Evolutionary conservation across 257 asterid species (phyloP).

Genomic region (Solanum sparsipilum): DNA sequence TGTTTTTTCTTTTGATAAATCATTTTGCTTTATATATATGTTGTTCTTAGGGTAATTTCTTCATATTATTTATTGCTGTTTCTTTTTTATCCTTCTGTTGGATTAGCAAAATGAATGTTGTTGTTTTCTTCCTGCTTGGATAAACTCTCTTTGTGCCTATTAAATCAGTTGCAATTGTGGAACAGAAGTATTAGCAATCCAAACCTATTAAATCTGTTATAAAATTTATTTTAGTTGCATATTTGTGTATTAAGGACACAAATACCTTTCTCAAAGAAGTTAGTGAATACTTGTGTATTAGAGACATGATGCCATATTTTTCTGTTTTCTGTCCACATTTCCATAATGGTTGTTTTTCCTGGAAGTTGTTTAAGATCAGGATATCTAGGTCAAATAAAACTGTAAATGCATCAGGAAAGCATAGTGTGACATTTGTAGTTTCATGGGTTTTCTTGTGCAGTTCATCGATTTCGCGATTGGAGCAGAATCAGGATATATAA

Average conservation of each 20-base stretch:
- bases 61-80: background rate
- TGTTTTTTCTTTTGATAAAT: background rate
- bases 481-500: constrained; percentile 57
- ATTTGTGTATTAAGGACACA: background rate
- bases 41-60: background rate
- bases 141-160: background rate
- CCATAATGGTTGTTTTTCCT: background rate
- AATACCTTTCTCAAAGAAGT: background rate
- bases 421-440: background rate
- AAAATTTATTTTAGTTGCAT: background rate
- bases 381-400: background rate
- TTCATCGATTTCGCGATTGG: constrained; percentile 76
- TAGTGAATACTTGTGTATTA: background rate
- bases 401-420: background rate
- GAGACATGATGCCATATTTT: background rate
- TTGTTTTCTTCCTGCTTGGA: background rate
- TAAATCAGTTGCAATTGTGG: background rate
- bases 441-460: constrained; percentile 22
- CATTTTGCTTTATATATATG: background rate
- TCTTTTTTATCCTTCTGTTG: background rate
- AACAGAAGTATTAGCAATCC: background rate
- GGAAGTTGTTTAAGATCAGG: background rate
- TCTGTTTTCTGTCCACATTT: background rate
- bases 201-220: background rate
- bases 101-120: background rate